Evolutionary conservation across 805 yeast genomes (phyloP).

Genomic region (Pichia heedii): DNA sequence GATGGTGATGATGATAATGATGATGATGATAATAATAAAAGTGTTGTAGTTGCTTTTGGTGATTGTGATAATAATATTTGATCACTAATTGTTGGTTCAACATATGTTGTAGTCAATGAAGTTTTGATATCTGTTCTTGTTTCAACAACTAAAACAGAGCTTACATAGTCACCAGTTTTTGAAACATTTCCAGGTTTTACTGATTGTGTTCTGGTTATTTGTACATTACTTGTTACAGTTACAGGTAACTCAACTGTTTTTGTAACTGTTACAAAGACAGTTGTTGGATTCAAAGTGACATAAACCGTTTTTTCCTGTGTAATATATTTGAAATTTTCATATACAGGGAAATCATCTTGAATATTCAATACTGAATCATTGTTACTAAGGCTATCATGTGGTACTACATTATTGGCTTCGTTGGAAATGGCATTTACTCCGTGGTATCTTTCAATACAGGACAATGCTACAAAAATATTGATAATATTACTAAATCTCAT

Average conservation of each 20-base stretch:
- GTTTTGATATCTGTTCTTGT: background rate
- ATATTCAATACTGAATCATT: slow-evolving; percentile 1
- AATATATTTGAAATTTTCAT: background rate
- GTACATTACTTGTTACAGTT: too few relatives aligned
- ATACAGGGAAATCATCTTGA: slow-evolving; percentile 2
- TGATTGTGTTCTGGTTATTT: too few relatives aligned
- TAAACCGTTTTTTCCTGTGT: slow-evolving; percentile 12
- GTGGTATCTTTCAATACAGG: background rate
- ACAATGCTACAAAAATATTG: background rate
- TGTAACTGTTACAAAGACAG: slow-evolving; percentile 21
- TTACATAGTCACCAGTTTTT: background rate
- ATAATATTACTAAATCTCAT: too few relatives aligned
- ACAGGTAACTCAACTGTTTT: slow-evolving; percentile 9
- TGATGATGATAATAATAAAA: too few relatives aligned
- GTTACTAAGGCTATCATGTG: slow-evolving; percentile 2
- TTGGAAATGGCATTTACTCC: background rate
- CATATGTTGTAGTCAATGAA: background rate
- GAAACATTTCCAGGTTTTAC: background rate
- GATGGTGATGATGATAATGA: background rate
- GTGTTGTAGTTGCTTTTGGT: background rate
- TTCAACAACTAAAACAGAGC: background rate
- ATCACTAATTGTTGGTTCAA: background rate
- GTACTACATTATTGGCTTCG: background rate
- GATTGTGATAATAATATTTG: background rate
- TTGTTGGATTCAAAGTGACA: slow-evolving; percentile 19